Conservation (phyloP, 495 filamentous ascomycete species). For the Penicillium paxilli region DNA sequence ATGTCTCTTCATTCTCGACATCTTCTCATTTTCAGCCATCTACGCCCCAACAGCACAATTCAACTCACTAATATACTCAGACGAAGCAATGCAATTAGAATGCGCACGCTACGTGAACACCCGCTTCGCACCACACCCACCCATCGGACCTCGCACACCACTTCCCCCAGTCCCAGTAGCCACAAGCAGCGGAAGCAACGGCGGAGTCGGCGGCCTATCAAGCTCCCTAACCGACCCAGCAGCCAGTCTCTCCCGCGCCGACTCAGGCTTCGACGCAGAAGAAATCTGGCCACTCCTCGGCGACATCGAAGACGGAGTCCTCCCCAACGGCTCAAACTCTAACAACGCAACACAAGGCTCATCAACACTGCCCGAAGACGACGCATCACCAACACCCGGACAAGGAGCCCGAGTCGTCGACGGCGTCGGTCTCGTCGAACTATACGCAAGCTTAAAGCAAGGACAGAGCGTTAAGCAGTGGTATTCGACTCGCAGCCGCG, state of each 20-base stretch:
- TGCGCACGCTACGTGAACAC: slow-evolving; percentile 77
- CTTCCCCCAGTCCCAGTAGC: slow-evolving; percentile 13
- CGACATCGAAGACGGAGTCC: slow-evolving; percentile 17
- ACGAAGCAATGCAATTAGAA: slow-evolving; percentile 74
- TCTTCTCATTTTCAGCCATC: slow-evolving; percentile 89
- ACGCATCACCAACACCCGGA: not conserved
- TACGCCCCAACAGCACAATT: slow-evolving; percentile 84
- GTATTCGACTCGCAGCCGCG: slow-evolving; percentile 67
- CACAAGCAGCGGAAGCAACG: slow-evolving; percentile 10
- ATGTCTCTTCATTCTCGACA: slow-evolving; percentile 81
- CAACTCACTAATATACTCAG: slow-evolving; percentile 66
- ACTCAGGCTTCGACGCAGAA: slow-evolving; percentile 36
- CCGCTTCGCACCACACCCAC: slow-evolving; percentile 37
- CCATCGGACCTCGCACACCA: slow-evolving; percentile 22
- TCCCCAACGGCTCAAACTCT: slow-evolving; percentile 20
- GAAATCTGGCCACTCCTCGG: slow-evolving; percentile 46
- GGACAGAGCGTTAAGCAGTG: slow-evolving; percentile 80
- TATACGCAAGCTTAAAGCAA: slow-evolving; percentile 77
- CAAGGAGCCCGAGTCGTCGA: slow-evolving; percentile 28
- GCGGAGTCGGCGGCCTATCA: slow-evolving; percentile 11
- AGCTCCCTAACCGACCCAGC: slow-evolving; percentile 22
- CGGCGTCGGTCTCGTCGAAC: slow-evolving; percentile 46
- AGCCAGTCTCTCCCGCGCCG: slow-evolving; percentile 20
- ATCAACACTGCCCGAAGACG: not conserved
- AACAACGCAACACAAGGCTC: slow-evolving; percentile 11